Conservation (phyloP, 73 alveolate genomes). For the Stentor roeselii region DNA sequence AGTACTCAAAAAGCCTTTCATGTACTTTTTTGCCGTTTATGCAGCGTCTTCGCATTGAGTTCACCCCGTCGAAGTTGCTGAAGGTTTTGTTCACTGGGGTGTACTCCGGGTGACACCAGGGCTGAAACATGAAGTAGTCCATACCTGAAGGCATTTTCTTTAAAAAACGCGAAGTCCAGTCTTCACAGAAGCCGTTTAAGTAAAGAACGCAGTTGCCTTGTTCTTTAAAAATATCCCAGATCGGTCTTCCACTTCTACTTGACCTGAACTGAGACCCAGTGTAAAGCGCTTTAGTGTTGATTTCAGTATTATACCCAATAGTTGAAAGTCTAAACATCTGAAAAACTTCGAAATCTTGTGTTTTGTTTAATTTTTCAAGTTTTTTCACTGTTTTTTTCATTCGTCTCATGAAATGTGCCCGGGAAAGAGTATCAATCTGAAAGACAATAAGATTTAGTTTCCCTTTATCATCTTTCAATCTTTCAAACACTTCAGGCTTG, state of each 20-base stretch:
- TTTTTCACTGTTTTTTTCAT: not conserved
- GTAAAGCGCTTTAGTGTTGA: slow-evolving; percentile 8
- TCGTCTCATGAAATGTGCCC: slow-evolving; percentile 1
- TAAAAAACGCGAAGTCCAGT: not conserved
- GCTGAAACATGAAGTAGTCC: not conserved
- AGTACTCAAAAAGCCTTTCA: not conserved
- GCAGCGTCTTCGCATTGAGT: slow-evolving; percentile 23
- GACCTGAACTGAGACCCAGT: slow-evolving; percentile 20
- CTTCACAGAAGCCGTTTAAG: slow-evolving; percentile 24
- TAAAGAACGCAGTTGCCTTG: not conserved
- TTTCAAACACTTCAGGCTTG: not conserved
- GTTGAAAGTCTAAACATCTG: not conserved
- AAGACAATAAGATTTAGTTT: not conserved
- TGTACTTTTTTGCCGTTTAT: not conserved
- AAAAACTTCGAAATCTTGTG: not conserved
- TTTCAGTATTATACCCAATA: not conserved
- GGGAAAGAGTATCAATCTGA: not conserved
- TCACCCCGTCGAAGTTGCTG: slow-evolving; percentile 1
- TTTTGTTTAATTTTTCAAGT: not conserved
- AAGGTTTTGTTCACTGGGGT: slow-evolving; percentile 7
- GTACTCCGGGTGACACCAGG: slow-evolving; percentile 6
- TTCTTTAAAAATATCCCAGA: slow-evolving; percentile 1
- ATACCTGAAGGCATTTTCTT: not conserved
- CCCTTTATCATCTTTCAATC: not conserved
- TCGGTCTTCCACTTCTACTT: slow-evolving; percentile 8